A percentile compares a stretch with the other conserved stretches of the same genome.
These are phyloP conservation scores for Fusarium sacchari DNA, from an alignment of 2,329 filamentous ascomycete genomes.

Conservation along the genomic window DNA sequence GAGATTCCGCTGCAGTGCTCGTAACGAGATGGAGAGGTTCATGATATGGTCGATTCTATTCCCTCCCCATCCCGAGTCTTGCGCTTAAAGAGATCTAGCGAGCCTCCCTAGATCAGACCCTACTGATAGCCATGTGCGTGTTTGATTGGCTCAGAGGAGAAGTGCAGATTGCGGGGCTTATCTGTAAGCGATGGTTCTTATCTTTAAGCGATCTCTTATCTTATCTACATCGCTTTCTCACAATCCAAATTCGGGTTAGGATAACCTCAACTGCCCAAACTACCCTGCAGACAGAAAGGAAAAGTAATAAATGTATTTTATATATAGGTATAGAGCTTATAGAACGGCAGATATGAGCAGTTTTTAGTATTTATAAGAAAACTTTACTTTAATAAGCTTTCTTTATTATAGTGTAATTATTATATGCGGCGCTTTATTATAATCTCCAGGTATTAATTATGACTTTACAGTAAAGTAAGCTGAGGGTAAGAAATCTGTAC, in stretches of 20 bases:
- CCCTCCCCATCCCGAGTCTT: too few relatives aligned
- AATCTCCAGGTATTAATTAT: too few relatives aligned
- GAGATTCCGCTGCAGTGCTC: neutral
- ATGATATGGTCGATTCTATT: neutral
- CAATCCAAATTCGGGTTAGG: accelerated
- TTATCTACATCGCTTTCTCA: accelerated
- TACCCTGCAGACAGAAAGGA: neutral
- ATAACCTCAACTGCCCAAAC: too few relatives aligned
- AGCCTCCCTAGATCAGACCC: too few relatives aligned
- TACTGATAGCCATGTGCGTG: neutral
- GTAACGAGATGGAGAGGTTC: neutral
- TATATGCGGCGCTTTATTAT: neutral
- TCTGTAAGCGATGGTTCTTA: neutral
- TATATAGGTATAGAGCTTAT: accelerated
- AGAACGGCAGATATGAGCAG: accelerated
- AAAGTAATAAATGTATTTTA: accelerated
- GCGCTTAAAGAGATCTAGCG: neutral
- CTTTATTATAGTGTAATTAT: too few relatives aligned
- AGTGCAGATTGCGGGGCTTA: neutral
- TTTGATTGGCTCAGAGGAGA: neutral
- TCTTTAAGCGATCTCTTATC: neutral
- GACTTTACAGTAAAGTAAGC: too few relatives aligned
- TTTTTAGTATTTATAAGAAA: accelerated
- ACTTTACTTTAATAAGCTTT: too few relatives aligned
- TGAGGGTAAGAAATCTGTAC: too few relatives aligned